Percentiles rank a stretch among this genome's conserved stretches.
phyloP scores from a whole-genome alignment of 1,139 yeast genomes.

The Geotrichum reessii region DNA sequence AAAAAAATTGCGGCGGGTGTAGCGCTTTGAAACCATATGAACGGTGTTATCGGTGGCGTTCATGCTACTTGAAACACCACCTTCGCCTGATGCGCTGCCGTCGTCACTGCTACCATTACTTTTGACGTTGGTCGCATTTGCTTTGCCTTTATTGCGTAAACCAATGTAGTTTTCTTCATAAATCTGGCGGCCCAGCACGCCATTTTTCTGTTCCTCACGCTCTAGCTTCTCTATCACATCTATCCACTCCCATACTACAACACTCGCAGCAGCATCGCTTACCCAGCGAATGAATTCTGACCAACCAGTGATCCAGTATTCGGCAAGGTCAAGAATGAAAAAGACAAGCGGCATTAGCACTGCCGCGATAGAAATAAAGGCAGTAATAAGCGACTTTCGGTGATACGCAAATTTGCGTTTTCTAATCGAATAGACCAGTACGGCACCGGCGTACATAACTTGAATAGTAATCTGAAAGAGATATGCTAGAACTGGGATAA shows the following conservation, averaged over 20 bases:
- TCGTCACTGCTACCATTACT: background rate
- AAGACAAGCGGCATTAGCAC: slow-evolving; percentile 67
- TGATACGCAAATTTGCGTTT: slow-evolving; percentile 54
- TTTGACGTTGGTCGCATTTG: background rate
- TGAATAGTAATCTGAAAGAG: slow-evolving; percentile 69
- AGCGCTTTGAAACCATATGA: slow-evolving; percentile 5
- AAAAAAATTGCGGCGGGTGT: slow-evolving; percentile 10
- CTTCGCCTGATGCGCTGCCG: background rate
- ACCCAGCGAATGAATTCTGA: slow-evolving; percentile 73
- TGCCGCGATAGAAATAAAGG: slow-evolving; percentile 53
- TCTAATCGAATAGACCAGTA: slow-evolving; percentile 54
- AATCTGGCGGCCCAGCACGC: slow-evolving; percentile 73
- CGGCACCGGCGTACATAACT: slow-evolving; percentile 62
- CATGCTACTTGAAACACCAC: background rate
- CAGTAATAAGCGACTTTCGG: slow-evolving; percentile 46
- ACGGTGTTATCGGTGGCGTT: background rate
- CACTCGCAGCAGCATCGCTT: slow-evolving; percentile 39
- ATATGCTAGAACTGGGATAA: slow-evolving; percentile 71
- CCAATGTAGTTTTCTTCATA: slow-evolving; percentile 48
- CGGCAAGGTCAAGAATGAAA: slow-evolving; percentile 70
- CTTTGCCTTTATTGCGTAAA: background rate
- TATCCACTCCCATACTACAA: slow-evolving; percentile 90
- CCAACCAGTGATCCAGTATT: slow-evolving; percentile 65
- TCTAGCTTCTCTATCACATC: slow-evolving; percentile 61
- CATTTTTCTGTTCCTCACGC: slow-evolving; percentile 64